Evolutionary conservation across 192 early-diverging fungal species (phyloP).

Genomic region (Globomyces pollinis-pini): DNA sequence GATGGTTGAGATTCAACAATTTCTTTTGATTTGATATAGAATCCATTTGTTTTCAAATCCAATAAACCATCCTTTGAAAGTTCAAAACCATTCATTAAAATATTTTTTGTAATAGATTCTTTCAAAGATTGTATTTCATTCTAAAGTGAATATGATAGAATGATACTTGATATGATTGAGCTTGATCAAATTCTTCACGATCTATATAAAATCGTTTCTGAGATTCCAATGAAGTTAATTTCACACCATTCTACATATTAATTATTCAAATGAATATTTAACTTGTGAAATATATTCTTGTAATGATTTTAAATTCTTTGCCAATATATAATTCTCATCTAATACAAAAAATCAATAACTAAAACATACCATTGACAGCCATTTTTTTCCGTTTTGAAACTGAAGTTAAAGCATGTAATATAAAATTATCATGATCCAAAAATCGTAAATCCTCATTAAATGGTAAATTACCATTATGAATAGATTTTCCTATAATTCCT

Average conservation of each 20-base stretch:
- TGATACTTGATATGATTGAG: slow-evolving; percentile 63
- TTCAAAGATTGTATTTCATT: slow-evolving; percentile 13
- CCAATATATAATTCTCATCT: slow-evolving; percentile 57
- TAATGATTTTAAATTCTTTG: slow-evolving; percentile 54
- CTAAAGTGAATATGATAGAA: not conserved
- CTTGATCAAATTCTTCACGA: slow-evolving; percentile 68
- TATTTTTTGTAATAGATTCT: not conserved
- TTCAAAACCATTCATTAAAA: slow-evolving; percentile 1
- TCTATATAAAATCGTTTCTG: slow-evolving; percentile 12
- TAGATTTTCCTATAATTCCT: not conserved
- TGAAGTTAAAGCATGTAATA: slow-evolving; percentile 30
- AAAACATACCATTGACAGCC: slow-evolving; percentile 19
- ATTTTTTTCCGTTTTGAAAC: slow-evolving; percentile 43
- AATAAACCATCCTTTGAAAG: not conserved
- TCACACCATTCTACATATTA: slow-evolving; percentile 46
- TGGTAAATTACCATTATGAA: slow-evolving; percentile 11
- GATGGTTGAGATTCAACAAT: no score
- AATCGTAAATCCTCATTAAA: not conserved
- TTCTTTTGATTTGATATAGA: not conserved
- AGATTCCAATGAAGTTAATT: slow-evolving; percentile 51
- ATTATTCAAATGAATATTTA: slow-evolving; percentile 22
- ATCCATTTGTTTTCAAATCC: not conserved
- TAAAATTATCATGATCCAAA: slow-evolving; percentile 25
- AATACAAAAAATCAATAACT: slow-evolving; percentile 18
- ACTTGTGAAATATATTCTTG: slow-evolving; percentile 24